A percentile compares a stretch with the other conserved stretches of the same genome.
Conservation (phyloP, 306 rosid species). For the Astragalus membranaceus region DNA sequence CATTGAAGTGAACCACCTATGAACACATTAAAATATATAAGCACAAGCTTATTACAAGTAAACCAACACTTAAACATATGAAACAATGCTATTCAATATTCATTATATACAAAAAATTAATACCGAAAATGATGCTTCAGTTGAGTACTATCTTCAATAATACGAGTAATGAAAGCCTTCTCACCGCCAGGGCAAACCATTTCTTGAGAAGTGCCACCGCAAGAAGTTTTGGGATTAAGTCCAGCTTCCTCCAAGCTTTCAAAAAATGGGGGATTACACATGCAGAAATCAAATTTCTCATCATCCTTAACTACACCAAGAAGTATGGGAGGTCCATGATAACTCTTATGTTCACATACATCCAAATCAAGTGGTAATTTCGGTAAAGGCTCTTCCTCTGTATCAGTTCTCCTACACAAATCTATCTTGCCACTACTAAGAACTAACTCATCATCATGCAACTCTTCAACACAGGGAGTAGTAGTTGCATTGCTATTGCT, state of each 20-base stretch:
- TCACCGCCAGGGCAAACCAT: conserved; percentile 94
- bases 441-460: conserved; percentile 11
- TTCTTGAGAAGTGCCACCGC: conserved; percentile 76
- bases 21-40: conserved; percentile 6
- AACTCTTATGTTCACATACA: conserved; percentile 23
- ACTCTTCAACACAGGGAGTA: conserved; percentile 20
- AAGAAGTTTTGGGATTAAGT: conserved; percentile 77
- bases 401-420: conserved; percentile 7
- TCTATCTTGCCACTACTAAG: conserved; percentile 12
- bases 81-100: background rate
- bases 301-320: conserved; percentile 65
- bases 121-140: conserved; percentile 65
- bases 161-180: conserved; percentile 66
- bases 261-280: conserved; percentile 96
- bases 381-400: conserved; percentile 23
- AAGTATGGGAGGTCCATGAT: conserved; percentile 69
- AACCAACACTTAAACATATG: background rate
- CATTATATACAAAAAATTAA: background rate
- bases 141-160: conserved; percentile 63
- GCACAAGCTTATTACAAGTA: background rate
- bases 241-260: conserved; percentile 84
- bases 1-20: conserved; percentile 93
- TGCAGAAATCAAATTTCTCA: conserved; percentile 88
- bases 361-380: conserved; percentile 29
- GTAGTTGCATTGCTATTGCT: background rate